A percentile compares a stretch with the other conserved stretches of the same genome.
Evolutionary conservation across 148 eudicot genomes (phyloP).

Genomic region (Diospyros kaki): DNA sequence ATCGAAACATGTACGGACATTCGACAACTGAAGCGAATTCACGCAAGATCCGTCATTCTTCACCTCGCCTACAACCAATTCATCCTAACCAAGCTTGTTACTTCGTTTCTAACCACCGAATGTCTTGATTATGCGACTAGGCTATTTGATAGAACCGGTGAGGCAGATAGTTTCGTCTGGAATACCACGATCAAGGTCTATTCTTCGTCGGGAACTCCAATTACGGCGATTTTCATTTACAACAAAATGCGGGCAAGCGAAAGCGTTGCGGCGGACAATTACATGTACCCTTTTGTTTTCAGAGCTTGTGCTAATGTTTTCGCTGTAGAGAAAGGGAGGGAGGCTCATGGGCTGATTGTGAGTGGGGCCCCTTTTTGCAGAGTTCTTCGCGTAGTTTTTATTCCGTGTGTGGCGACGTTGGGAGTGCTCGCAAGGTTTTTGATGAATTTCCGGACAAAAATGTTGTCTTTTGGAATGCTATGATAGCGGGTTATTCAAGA

Average conservation of each 20-base stretch:
- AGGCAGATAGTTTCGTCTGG: background rate
- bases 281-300: conserved; percentile 5
- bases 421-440: background rate
- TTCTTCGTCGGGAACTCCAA: background rate
- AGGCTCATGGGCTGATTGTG: conserved; percentile 1
- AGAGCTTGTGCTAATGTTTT: conserved; percentile 7
- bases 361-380: background rate
- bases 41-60: background rate
- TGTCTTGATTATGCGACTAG: background rate
- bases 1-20: background rate
- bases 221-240: background rate
- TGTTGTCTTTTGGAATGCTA: conserved; percentile 8
- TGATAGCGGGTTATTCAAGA: background rate
- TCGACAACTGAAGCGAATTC: conserved; percentile 2
- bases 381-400: conserved; percentile 5
- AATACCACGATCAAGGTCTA: background rate
- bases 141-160: background rate
- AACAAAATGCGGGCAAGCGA: conserved; percentile 1
- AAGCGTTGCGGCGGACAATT: background rate
- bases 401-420: background rate
- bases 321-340: conserved; percentile 6
- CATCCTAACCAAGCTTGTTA: conserved; percentile 6
- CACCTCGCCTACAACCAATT: conserved; percentile 1
- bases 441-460: conserved; percentile 3
- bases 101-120: background rate